phyloP scores from a whole-genome alignment of 768 basidiomycete genomes.

The Tricholomella constricta region DNA sequence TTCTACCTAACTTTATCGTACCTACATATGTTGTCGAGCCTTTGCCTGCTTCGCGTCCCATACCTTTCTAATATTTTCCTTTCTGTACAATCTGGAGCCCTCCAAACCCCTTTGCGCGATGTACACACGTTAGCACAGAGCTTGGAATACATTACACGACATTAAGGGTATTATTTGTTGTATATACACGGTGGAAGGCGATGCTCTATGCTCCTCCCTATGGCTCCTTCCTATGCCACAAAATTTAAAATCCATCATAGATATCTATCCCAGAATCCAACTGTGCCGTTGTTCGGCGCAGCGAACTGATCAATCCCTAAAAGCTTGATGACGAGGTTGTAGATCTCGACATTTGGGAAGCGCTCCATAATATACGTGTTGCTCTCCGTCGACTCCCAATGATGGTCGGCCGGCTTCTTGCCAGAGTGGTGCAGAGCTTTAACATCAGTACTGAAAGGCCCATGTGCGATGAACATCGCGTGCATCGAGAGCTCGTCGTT shows the following conservation, averaged over 20 bases:
- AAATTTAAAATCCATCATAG: slow-evolving; percentile 35
- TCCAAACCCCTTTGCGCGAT: background rate
- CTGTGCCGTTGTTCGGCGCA: slow-evolving; percentile 74
- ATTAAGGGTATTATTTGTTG: slow-evolving; percentile 9
- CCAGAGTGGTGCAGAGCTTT: slow-evolving; percentile 54
- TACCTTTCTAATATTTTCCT: background rate
- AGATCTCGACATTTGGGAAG: slow-evolving; percentile 87
- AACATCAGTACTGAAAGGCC: slow-evolving; percentile 75
- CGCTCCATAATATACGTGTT: slow-evolving; percentile 75
- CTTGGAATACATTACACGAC: slow-evolving; percentile 6
- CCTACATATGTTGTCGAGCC: background rate
- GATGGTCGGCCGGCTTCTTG: slow-evolving; percentile 34
- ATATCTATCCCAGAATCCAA: slow-evolving; percentile 83
- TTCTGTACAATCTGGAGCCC: slow-evolving; percentile 1
- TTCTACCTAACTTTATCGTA: background rate
- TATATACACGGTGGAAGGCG: background rate
- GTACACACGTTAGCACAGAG: background rate
- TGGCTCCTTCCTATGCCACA: background rate
- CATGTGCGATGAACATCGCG: slow-evolving; percentile 90
- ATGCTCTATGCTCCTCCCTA: background rate
- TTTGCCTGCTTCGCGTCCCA: background rate
- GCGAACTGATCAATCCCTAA: slow-evolving; percentile 60
- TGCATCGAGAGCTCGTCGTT: slow-evolving; percentile 77
- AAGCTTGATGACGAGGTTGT: slow-evolving; percentile 77
- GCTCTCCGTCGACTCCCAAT: slow-evolving; percentile 67